Evolutionary conservation across 768 basidiomycete genomes (phyloP).

Genomic region (Paxillus involutus): DNA sequence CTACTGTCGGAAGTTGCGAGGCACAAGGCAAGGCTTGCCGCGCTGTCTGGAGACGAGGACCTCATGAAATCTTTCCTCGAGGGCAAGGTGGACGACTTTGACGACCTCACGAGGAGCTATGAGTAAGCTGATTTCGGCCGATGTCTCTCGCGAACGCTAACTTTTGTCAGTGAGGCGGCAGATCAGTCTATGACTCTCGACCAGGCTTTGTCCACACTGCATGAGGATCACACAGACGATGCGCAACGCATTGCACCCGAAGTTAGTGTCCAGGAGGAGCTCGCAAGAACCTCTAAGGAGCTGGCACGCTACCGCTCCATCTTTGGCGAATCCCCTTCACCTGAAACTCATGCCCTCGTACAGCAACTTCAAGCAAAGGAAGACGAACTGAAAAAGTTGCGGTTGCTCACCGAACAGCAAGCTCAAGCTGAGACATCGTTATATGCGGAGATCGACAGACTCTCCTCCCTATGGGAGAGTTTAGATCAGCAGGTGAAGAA

Average conservation of each 20-base stretch:
- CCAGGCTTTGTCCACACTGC: constrained; percentile 43
- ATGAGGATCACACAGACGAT: constrained; percentile 53
- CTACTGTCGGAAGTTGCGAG: constrained; percentile 73
- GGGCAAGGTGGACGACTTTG: constrained; percentile 49
- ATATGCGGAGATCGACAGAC: constrained; percentile 80
- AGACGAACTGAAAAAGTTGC: constrained; percentile 59
- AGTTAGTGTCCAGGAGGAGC: constrained; percentile 47
- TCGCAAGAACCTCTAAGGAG: constrained; percentile 45
- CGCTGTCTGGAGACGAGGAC: constrained; percentile 66
- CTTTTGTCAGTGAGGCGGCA: constrained; percentile 49
- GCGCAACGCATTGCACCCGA: constrained; percentile 50
- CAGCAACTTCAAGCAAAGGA: constrained; percentile 66
- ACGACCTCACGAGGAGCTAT: constrained; percentile 56
- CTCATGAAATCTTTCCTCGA: constrained; percentile 69
- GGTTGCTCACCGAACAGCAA: constrained; percentile 63
- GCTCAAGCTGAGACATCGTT: constrained; percentile 70
- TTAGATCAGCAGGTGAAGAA: constrained; percentile 78
- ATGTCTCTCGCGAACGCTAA: constrained; percentile 11
- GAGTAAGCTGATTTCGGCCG: constrained; percentile 40
- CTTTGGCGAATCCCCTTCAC: constrained; percentile 56
- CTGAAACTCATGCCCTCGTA: constrained; percentile 52
- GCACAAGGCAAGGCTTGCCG: constrained; percentile 75
- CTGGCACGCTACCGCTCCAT: constrained; percentile 62
- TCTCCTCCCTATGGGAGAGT: constrained; percentile 86
- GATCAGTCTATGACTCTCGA: constrained; percentile 50